Percentiles rank a stretch among this genome's conserved stretches.
Conservation (phyloP, 345 rosid genomes). For the Boechera retrofracta region DNA sequence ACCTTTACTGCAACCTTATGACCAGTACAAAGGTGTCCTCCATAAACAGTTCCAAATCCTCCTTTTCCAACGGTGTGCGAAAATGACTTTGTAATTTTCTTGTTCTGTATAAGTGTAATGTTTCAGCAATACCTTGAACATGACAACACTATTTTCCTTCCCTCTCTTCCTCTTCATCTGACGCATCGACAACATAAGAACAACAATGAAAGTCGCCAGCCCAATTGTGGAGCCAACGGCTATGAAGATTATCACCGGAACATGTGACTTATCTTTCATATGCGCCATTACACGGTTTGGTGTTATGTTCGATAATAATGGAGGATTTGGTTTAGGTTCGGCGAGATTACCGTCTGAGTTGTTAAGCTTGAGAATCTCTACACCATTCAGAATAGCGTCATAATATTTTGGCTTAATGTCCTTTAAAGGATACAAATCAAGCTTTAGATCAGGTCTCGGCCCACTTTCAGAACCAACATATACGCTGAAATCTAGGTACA, state of each 20-base stretch:
- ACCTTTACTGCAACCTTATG: slow-evolving; percentile 23
- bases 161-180: not conserved
- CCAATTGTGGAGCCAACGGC: not conserved
- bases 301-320: too few relatives aligned
- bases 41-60: slow-evolving; percentile 16
- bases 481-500: slow-evolving; percentile 40
- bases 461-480: not conserved
- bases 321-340: slow-evolving; percentile 38
- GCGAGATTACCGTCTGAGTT: not conserved
- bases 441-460: slow-evolving; percentile 21
- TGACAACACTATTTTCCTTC: not conserved
- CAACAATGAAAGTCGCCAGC: not conserved
- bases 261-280: not conserved
- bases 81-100: slow-evolving; percentile 19
- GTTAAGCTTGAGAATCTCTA: slow-evolving; percentile 54
- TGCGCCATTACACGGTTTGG: too few relatives aligned
- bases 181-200: not conserved
- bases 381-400: slow-evolving; percentile 52
- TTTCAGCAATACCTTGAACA: not conserved
- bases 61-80: not conserved
- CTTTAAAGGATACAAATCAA: slow-evolving; percentile 17
- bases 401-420: rapidly evolving
- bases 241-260: not conserved
- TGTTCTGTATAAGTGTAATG: slow-evolving; percentile 1
- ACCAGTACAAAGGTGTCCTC: not conserved